Evolutionary conservation across 2,329 filamentous ascomycete genomes (phyloP).

Genomic region (Sporothrix globosa): DNA sequence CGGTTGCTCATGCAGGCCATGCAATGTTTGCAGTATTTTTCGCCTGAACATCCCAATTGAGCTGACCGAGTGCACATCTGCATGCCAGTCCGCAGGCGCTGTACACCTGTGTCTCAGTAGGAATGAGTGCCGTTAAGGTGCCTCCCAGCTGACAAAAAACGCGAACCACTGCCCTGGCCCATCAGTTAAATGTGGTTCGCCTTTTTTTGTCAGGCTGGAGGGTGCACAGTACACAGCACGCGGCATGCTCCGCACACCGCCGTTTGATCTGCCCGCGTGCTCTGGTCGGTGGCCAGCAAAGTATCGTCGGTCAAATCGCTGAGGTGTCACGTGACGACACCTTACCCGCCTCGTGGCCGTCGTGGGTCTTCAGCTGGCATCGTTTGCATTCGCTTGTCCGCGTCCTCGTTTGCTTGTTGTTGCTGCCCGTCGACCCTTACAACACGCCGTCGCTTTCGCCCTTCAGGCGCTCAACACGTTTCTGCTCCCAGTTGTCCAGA

Average conservation of each 20-base stretch:
- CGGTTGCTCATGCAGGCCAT: background rate
- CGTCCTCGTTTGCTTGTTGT: background rate
- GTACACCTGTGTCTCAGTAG: background rate
- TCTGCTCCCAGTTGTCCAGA: slow-evolving; percentile 95
- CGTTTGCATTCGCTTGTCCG: background rate
- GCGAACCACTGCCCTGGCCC: too few relatives aligned
- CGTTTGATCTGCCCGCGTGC: background rate
- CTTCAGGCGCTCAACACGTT: slow-evolving; percentile 83
- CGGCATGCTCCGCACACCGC: background rate
- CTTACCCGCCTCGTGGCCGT: background rate
- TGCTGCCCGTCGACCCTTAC: slow-evolving; percentile 41
- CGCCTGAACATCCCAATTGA: slow-evolving; percentile 11
- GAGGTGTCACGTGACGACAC: slow-evolving; percentile 1
- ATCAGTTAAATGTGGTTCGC: too few relatives aligned
- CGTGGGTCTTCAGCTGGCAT: background rate
- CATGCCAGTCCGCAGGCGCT: slow-evolving; percentile 10
- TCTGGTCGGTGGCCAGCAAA: background rate
- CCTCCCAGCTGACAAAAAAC: too few relatives aligned
- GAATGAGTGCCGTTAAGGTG: background rate
- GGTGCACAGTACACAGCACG: too few relatives aligned
- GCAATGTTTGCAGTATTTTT: background rate
- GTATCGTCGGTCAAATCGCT: slow-evolving; percentile 25
- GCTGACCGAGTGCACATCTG: slow-evolving; percentile 27
- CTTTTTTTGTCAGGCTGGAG: too few relatives aligned
- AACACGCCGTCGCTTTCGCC: slow-evolving; percentile 88